Conservation (phyloP, 257 asterid genomes). For the Plantago major region DNA sequence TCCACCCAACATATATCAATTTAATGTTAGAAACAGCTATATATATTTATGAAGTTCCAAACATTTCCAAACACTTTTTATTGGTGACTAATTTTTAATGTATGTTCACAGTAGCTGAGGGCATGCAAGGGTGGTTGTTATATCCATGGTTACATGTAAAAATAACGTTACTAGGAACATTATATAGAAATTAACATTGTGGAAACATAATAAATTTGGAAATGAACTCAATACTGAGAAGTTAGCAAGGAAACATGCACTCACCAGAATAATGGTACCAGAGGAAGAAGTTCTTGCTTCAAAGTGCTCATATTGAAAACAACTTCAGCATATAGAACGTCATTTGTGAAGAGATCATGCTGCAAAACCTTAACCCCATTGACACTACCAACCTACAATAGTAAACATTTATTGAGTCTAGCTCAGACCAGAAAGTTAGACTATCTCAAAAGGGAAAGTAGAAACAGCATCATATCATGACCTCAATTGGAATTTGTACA, state of each 20-base stretch:
- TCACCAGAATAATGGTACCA: slow-evolving; percentile 97
- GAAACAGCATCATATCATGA: slow-evolving; percentile 28
- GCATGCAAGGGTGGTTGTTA: too few species aligned
- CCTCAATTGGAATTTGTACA: slow-evolving; percentile 76
- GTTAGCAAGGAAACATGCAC: slow-evolving; percentile 26
- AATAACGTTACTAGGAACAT: too few species aligned
- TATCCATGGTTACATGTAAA: too few species aligned
- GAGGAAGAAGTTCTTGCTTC: slow-evolving; percentile 89
- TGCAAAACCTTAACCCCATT: slow-evolving; percentile 70
- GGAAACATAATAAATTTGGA: too few species aligned
- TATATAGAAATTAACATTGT: too few species aligned
- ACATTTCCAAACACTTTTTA: neutral
- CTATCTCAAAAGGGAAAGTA: slow-evolving; percentile 12
- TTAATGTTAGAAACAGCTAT: slow-evolving; percentile 2
- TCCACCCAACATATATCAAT: slow-evolving; percentile 17
- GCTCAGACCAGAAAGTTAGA: slow-evolving; percentile 18
- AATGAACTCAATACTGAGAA: neutral
- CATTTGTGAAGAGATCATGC: slow-evolving; percentile 96
- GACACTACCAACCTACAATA: slow-evolving; percentile 67
- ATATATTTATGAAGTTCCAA: neutral
- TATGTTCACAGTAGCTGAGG: too few species aligned
- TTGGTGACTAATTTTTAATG: too few species aligned
- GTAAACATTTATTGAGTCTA: slow-evolving; percentile 17
- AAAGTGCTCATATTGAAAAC: slow-evolving; percentile 86
- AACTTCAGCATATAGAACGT: slow-evolving; percentile 91